Evolutionary conservation across 169 alveolate species (phyloP), one percentile per base, ranked within the genome.

Genomic region (Pseudocohnilembus persalinus): DNA sequence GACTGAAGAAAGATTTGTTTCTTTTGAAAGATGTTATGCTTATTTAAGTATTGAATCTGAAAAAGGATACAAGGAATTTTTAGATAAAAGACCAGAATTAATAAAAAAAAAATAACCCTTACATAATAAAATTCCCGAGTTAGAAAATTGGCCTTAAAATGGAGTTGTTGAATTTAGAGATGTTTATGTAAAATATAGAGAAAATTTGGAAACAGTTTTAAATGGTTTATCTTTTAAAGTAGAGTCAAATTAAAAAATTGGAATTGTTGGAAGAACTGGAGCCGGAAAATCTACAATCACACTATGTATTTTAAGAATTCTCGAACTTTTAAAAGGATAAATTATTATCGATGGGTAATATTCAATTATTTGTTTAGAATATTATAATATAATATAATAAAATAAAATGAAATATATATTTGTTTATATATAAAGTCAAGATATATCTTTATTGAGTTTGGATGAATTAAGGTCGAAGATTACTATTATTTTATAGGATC

Each of bases 211-310:
- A 30, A 34, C 87, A 24, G 95, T 91, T 1, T 82, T 95, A n/a
- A 91, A 88, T 20, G 82, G 86, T 29, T 49, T 95, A 15, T 83
- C 79, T 85, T 79, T 93, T n/a, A 78, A 75, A 72, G 88, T 95
- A 28, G 79, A 89, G 16, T 83, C 92, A 28, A 93, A 93, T 33
- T 93, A 95, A 81, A 92, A 93, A 85, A 89, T 95, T 27, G 96
- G 96, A 30, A 82, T 95, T 29, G 95, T 93, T 1, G 97, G 97
- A 29, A 92, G 95, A 88, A 94, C 95, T 33, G 98, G 98, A 49
- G 90, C 96, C 79, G 98, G 98, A 24, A 95, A 95, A 88, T 83
- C 94, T 29, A 91, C 98, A 11, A 82, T 95, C 27, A 76, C 90
- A 31, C 86, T 92, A 29, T 88, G 96, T 28, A 29, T 93, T 11